phyloP scores from a whole-genome alignment of 2,329 filamentous ascomycete genomes.

The Moelleriella libera region DNA sequence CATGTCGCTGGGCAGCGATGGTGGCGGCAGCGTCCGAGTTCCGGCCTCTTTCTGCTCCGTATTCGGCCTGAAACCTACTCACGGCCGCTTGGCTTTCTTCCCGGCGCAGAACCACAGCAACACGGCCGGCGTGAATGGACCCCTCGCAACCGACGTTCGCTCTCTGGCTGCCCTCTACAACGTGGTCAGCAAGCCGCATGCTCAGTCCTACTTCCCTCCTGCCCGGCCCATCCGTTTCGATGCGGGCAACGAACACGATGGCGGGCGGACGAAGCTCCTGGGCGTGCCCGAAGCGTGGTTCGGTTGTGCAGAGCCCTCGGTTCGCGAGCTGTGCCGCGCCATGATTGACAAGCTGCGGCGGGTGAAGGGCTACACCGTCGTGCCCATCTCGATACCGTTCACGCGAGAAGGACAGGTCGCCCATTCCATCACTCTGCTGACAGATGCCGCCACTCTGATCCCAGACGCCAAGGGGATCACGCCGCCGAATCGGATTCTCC shows the following conservation, averaged over 20 bases:
- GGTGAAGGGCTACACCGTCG: conserved; percentile 28
- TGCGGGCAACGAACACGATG: conserved; percentile 40
- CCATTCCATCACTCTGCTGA: conserved; percentile 65
- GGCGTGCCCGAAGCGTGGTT: conserved; percentile 57
- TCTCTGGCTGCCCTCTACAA: conserved; percentile 56
- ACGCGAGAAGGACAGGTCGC: conserved; percentile 57
- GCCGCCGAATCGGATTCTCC: conserved; percentile 53
- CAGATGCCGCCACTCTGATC: conserved; percentile 29
- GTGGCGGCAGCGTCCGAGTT: conserved; percentile 61
- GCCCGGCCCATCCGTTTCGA: conserved; percentile 42
- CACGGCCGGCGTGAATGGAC: conserved; percentile 51
- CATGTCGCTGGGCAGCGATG: conserved; percentile 62
- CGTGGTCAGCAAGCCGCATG: conserved; percentile 51
- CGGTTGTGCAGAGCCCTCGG: conserved; percentile 23
- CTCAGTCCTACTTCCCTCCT: conserved; percentile 34
- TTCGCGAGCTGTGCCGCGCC: conserved; percentile 24
- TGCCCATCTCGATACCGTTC: conserved; percentile 51
- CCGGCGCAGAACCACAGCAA: conserved; percentile 44
- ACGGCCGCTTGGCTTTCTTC: conserved; percentile 37
- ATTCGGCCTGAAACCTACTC: conserved; percentile 67
- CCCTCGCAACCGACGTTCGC: conserved; percentile 67
- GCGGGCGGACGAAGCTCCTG: conserved; percentile 30
- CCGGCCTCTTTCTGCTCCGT: conserved; percentile 64
- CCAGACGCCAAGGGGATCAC: conserved; percentile 43
- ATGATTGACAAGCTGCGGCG: conserved; percentile 40